phyloP scores from a whole-genome alignment of 495 filamentous ascomycete species.

The Hypomontagnella monticulosa region DNA sequence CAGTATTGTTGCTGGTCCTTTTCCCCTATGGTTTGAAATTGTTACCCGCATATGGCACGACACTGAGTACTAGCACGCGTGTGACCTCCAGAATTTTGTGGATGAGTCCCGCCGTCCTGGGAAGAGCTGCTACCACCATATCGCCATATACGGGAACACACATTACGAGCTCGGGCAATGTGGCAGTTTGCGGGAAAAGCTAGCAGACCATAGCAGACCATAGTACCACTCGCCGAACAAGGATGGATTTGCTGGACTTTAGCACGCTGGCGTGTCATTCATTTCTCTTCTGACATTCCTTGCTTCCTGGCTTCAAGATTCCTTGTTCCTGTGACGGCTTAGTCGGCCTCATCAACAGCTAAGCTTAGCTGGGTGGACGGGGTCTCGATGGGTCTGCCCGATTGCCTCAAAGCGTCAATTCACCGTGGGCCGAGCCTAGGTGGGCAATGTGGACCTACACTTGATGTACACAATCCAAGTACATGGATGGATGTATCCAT shows the following conservation, averaged over 20 bases:
- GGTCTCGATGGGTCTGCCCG: conserved; percentile 7
- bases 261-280: not conserved
- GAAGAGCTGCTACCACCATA: conserved; percentile 18
- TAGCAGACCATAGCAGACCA: not conserved
- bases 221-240: conserved; percentile 11
- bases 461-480: too few relatives aligned
- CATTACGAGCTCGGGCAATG: conserved; percentile 31
- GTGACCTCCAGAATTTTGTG: conserved; percentile 39
- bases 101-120: conserved; percentile 32
- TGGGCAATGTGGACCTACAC: conserved; percentile 1
- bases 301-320: conserved; percentile 12
- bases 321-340: conserved; percentile 33
- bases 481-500: too few relatives aligned
- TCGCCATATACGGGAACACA: conserved; percentile 15
- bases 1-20: conserved; percentile 2
- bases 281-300: conserved; percentile 21
- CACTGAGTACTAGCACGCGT: conserved; percentile 31
- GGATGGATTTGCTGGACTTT: not conserved
- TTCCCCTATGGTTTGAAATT: conserved; percentile 23
- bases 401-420: conserved; percentile 32
- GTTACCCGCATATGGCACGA: conserved; percentile 39
- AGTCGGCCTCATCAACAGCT: not conserved
- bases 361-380: not conserved
- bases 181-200: conserved; percentile 8
- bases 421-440: conserved; percentile 21